Evolutionary conservation across 345 rosid species (phyloP).

Genomic region (Combretum micranthum): DNA sequence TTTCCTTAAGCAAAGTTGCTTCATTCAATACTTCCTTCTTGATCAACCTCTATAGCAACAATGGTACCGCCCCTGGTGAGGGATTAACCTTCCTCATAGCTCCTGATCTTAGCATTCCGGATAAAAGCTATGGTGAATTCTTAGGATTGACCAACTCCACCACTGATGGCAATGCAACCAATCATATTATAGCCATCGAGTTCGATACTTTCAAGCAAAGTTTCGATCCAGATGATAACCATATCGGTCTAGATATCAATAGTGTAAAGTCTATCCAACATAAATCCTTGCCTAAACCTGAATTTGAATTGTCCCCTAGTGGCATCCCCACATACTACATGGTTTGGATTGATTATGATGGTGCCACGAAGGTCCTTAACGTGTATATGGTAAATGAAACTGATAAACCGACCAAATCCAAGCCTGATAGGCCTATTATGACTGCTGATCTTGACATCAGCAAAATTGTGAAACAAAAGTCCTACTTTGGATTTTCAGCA

Average conservation of each 20-base stretch:
- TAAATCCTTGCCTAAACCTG: conserved; percentile 20
- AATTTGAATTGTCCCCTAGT: conserved; percentile 16
- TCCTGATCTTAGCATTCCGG: conserved; percentile 27
- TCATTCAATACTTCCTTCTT: conserved; percentile 50
- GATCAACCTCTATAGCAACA: conserved; percentile 27
- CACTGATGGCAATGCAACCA: conserved; percentile 32
- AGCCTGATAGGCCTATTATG: conserved; percentile 15
- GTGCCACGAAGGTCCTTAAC: conserved; percentile 13
- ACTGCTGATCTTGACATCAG: conserved; percentile 19
- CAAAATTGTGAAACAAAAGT: conserved; percentile 17
- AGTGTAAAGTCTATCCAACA: conserved; percentile 17
- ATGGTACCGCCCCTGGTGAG: conserved; percentile 24
- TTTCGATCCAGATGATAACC: conserved; percentile 42
- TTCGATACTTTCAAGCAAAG: conserved; percentile 39
- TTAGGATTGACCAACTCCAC: conserved; percentile 48
- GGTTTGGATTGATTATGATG: conserved; percentile 37
- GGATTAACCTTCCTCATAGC: conserved; percentile 48
- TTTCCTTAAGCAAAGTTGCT: conserved; percentile 15
- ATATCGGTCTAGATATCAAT: conserved; percentile 44
- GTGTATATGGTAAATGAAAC: conserved; percentile 24
- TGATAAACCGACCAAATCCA: conserved; percentile 5
- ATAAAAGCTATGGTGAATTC: conserved; percentile 31
- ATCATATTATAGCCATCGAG: conserved; percentile 41
- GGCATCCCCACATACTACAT: conserved; percentile 1
- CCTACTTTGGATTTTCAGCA: conserved; percentile 43